Conservation (phyloP, 2,329 filamentous ascomycete species). For the Ambrosiella beaveri region DNA sequence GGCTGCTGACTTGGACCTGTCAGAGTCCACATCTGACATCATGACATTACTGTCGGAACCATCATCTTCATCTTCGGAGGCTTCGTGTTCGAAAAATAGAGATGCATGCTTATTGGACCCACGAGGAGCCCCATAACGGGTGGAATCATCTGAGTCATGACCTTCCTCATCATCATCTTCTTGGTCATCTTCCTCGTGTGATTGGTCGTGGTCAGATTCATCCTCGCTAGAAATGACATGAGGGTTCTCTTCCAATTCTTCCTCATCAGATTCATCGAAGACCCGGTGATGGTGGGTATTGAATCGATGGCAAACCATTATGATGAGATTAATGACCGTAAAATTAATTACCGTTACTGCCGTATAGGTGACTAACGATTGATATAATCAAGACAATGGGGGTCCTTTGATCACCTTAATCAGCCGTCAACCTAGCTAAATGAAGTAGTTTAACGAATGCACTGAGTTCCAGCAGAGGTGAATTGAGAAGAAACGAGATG, state of each 20-base stretch:
- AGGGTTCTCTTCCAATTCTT: not conserved
- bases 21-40: not conserved
- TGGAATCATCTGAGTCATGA: not conserved
- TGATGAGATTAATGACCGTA: not conserved
- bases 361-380: not conserved
- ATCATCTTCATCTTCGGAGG: conserved; percentile 4
- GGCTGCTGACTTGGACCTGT: not conserved
- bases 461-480: too few species aligned
- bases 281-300: not conserved
- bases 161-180: not conserved
- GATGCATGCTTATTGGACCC: not conserved
- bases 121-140: not conserved
- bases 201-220: not conserved
- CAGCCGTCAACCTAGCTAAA: too few species aligned
- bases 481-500: too few species aligned
- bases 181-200: not conserved
- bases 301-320: not conserved
- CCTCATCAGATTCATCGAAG: not conserved
- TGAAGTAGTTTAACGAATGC: too few species aligned
- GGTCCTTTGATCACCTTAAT: too few species aligned
- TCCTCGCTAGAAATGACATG: conserved; percentile 2
- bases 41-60: not conserved
- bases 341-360: not conserved
- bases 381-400: too few species aligned
- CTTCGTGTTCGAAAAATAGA: conserved; percentile 5